Base-by-base conservation (phyloP, 768 basidiomycete species). In the Harrya chromipes region DNA sequence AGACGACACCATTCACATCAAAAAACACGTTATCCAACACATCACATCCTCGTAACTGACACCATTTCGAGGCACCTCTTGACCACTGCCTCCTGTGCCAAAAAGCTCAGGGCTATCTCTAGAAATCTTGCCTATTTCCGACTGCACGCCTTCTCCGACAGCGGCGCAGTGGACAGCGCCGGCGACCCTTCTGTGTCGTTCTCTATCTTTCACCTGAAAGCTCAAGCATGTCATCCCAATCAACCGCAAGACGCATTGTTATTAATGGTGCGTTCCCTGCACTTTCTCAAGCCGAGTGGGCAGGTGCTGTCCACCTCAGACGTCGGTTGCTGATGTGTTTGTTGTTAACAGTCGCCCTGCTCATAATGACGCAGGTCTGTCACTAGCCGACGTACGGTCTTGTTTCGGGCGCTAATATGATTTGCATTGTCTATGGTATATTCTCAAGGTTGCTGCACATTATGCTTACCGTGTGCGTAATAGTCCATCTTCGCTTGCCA, bases 371-470 rank as follows among this genome's bases (percentile, higher is more conserved):
- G n/a, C 80, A 81, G 70, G 80, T 79, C 54, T 46, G 78, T 56
- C 7, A 8, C 34, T 20, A 3, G 59, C 8, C 40, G 17, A 16
- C 20, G 13, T 23, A n/a, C 23, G 19, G 12, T 17, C 4, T 13
- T 19, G 16, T 13, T 16, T 13, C 8, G 12, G 34, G 12, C 35
- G 8, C 41, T 48, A 51, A 60, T 44, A 43, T 12, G 10, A 38
- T 42, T 33, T 23, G 11, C 14, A 29, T 51, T 23, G 21, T 34
- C 40, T 34, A 31, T 10, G 16, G 4, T 42, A 33, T 45, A 60
- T 41, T 20, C 10, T 23, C 52, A 79, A 91, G 88, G 84, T 83
- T 69, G 89, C 87, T 29, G 69, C 84, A 54, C 90, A 84, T 65
- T 90, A 89, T 65, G 84, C 87, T 26, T 72, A 89, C 52, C 75